Evolutionary conservation across 1,284 basidiomycete species (phyloP).

Genomic region (Ganoderma meredithae): DNA sequence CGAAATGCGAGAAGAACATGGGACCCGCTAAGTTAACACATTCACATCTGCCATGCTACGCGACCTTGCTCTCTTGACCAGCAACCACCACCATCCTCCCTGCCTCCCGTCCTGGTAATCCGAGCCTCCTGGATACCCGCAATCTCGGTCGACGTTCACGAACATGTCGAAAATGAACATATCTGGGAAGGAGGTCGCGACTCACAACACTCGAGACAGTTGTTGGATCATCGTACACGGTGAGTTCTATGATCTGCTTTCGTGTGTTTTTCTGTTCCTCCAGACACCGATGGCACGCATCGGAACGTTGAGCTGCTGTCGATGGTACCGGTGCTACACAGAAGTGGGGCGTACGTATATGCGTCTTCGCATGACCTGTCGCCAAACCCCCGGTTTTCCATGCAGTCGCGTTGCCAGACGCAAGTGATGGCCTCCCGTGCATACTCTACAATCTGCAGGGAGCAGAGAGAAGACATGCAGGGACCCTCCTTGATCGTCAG

Average conservation of each 20-base stretch:
- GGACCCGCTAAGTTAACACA: not conserved
- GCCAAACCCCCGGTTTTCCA: not conserved
- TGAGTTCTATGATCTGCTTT: conserved; percentile 34
- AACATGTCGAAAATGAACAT: not conserved
- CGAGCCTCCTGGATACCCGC: not conserved
- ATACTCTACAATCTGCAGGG: not conserved
- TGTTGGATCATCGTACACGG: conserved; percentile 83
- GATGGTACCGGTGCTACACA: not conserved
- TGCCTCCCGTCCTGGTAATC: not conserved
- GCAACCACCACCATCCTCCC: conserved; percentile 4
- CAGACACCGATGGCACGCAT: not conserved
- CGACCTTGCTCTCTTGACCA: not conserved
- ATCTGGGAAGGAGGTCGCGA: conserved; percentile 37
- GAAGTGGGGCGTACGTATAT: not conserved
- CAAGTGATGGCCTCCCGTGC: not conserved
- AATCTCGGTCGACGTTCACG: not conserved
- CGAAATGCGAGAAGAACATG: not conserved
- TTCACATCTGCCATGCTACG: not conserved
- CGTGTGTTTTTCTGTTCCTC: not conserved
- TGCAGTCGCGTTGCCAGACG: not conserved
- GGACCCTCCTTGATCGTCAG: not conserved
- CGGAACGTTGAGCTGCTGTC: not conserved
- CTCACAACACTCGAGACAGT: conserved; percentile 55
- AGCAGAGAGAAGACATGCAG: not conserved
- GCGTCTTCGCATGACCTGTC: not conserved